Evolutionary conservation across 1,284 basidiomycete genomes (phyloP).

Genomic region (Malassezia brasiliensis): DNA sequence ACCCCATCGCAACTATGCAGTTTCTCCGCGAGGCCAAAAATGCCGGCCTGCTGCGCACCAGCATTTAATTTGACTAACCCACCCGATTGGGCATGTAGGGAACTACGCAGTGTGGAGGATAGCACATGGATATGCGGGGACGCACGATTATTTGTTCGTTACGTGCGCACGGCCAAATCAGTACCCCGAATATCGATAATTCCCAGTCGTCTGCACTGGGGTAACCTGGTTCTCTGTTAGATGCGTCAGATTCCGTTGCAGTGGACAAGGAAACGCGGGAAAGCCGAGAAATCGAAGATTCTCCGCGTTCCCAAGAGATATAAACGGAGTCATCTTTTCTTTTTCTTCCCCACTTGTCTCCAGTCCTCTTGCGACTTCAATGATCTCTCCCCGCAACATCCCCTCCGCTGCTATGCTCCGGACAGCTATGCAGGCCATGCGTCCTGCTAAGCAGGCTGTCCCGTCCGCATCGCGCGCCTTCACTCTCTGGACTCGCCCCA

Average conservation of each 20-base stretch:
- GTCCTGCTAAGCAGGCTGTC: background rate
- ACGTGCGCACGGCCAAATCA: background rate
- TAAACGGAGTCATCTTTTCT: background rate
- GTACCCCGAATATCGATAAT: background rate
- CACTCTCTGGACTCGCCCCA: background rate
- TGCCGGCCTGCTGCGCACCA: background rate
- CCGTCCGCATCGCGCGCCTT: constrained; percentile 1
- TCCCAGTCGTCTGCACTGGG: background rate
- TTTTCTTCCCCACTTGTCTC: no score
- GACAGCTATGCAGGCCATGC: background rate
- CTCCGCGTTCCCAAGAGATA: background rate
- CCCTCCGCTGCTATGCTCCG: background rate
- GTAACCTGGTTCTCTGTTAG: no score
- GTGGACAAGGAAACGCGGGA: background rate
- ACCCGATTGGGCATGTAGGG: background rate
- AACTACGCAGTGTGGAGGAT: background rate
- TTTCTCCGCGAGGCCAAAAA: constrained; percentile 75
- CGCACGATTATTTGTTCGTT: no score
- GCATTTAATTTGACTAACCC: background rate
- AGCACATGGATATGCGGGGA: no score
- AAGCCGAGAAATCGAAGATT: background rate
- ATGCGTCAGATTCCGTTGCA: no score
- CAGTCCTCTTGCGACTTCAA: background rate
- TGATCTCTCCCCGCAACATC: background rate
- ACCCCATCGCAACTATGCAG: constrained; percentile 61